Evolutionary conservation across 2,329 filamentous ascomycete species (phyloP).

Genomic region (Pestalotiopsis sp.): DNA sequence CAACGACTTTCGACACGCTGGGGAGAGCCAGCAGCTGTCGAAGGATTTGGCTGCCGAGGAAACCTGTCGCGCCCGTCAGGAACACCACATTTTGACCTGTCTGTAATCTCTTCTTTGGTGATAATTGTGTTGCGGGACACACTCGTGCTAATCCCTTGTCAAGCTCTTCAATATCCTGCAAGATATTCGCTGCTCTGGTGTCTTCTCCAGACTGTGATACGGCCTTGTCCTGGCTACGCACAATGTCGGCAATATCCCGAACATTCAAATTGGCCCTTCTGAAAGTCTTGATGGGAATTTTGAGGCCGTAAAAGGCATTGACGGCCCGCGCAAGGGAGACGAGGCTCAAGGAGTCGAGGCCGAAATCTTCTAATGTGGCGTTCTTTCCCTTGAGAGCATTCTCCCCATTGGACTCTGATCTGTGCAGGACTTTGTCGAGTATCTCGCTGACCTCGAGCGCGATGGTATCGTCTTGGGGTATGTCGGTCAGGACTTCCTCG

Average conservation of each 20-base stretch:
- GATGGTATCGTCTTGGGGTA: constrained; percentile 5
- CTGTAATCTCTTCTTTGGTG: background rate
- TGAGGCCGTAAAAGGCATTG: constrained; percentile 5
- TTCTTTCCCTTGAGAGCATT: constrained; percentile 4
- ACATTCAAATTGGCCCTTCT: background rate
- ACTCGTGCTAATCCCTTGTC: background rate
- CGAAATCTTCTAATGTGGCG: constrained; percentile 1
- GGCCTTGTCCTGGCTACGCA: background rate
- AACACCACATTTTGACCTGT: background rate
- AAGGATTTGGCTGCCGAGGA: constrained; percentile 12
- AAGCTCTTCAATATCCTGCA: constrained; percentile 7
- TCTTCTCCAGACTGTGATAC: background rate
- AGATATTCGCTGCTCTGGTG: background rate
- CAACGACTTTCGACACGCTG: background rate
- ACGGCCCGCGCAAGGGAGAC: background rate
- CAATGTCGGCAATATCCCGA: constrained; percentile 4
- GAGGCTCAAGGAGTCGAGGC: background rate
- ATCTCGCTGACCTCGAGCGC: constrained; percentile 10
- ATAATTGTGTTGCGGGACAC: background rate
- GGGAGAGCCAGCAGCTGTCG: constrained; percentile 5
- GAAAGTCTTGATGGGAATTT: constrained; percentile 5
- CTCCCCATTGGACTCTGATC: background rate
- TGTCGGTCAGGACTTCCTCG: background rate
- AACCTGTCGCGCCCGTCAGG: constrained; percentile 8
- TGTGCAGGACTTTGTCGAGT: background rate